phyloP scores from a whole-genome alignment of 2,329 filamentous ascomycete genomes.

The Cryphonectria carpinicola region DNA sequence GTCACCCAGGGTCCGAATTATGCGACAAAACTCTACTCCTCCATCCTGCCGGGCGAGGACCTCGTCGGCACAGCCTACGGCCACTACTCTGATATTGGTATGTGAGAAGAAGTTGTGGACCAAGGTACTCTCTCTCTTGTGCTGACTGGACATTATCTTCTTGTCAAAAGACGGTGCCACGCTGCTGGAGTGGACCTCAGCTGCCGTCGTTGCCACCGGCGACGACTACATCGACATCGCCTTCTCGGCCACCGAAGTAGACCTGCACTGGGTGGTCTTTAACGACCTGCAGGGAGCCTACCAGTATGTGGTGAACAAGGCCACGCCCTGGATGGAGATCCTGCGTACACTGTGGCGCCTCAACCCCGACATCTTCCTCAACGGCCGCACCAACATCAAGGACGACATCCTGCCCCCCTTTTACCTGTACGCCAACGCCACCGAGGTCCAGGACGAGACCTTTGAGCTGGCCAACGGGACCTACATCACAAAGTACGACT shows the following conservation, averaged over 20 bases:
- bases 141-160: background rate
- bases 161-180: conserved; percentile 45
- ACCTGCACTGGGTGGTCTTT: conserved; percentile 57
- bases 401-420: conserved; percentile 50
- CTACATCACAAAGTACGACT: conserved; percentile 57
- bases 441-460: conserved; percentile 58
- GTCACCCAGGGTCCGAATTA: conserved; percentile 34
- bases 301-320: conserved; percentile 57
- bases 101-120: no score
- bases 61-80: conserved; percentile 38
- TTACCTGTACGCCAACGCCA: conserved; percentile 46
- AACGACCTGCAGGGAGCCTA: conserved; percentile 55
- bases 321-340: conserved; percentile 51
- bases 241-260: conserved; percentile 51
- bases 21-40: conserved; percentile 27
- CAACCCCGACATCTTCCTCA: conserved; percentile 52
- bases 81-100: conserved; percentile 40
- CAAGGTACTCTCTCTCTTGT: background rate
- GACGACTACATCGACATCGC: conserved; percentile 48
- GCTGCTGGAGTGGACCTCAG: conserved; percentile 52
- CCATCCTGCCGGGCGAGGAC: conserved; percentile 35
- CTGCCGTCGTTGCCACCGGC: conserved; percentile 43
- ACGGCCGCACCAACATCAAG: conserved; percentile 49
- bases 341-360: conserved; percentile 55
- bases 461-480: conserved; percentile 51